Evolutionary conservation across 805 yeast species (phyloP), one percentile per base, ranked within the genome.

Genomic region (Starmerella stellata): DNA sequence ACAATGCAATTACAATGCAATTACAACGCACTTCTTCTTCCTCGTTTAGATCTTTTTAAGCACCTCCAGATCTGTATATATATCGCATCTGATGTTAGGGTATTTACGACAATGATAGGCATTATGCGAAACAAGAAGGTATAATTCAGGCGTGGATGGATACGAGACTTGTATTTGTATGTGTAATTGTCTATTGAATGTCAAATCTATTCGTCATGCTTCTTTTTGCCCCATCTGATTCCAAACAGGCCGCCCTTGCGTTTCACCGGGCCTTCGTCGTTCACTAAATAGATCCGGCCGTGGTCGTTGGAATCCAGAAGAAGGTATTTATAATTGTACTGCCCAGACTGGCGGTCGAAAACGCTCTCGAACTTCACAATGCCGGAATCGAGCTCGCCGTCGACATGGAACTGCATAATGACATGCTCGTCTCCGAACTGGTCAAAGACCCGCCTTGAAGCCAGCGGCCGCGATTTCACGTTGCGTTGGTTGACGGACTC

Each of bases 381-480:
- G 9, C 81, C 95, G 43, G 69, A 69, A 39, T 62, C 70, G 18
- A 63, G 55, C 24, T 68, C 68, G 31, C 92, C 74, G 54, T 80
- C 85, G 31, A 85, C 87, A 52, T 78, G 83, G 58, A 83, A 83
- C 54, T 77, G 74, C 90, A 85, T 78, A 42, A 74, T 64, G 50
- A 79, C 65, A 49, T 78, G 92, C 47, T 79, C 90, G 49, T 74
- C 71, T 2, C 93, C 93, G 42, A 76, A 75, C 44, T 71, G 68
- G 38, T 78, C 93, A 40, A 71, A 59, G 4, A 51, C 50, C 43
- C 75, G 65, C 40, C 79, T 69, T 19, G 68, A 60, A 13, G 90
- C 59, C 30, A 80, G 71, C 2, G 95, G 94, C 60, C 94, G 72
- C 53, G 79, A 79, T 61, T 93, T 71, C 5, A 82, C 78, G 87